phyloP scores from a whole-genome alignment of 176 grass and related monocot genomes.

The Carex pumila region DNA sequence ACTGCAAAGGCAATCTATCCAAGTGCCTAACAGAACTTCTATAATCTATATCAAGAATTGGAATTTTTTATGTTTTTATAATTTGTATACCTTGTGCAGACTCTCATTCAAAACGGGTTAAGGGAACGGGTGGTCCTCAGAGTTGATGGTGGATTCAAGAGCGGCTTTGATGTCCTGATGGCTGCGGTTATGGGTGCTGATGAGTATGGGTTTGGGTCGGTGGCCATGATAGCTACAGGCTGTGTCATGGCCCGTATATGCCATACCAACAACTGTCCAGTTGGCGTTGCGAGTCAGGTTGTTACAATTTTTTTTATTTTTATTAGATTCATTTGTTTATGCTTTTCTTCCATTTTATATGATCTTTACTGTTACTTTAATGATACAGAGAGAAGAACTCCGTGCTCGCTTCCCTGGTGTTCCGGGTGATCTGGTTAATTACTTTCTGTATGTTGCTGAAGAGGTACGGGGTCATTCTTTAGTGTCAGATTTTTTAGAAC shows the following conservation, averaged over 20 bases:
- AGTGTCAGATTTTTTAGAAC: neutral
- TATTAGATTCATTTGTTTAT: neutral
- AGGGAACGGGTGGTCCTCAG: conserved; percentile 91
- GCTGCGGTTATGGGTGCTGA: conserved; percentile 97
- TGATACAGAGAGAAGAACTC: conserved; percentile 92
- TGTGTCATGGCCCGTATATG: conserved; percentile 99
- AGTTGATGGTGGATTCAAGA: conserved; percentile 99
- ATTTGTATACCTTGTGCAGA: conserved; percentile 29
- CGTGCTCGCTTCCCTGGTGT: conserved; percentile 99
- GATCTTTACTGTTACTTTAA: conserved; percentile 25
- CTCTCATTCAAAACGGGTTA: conserved; percentile 86
- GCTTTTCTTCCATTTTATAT: conserved; percentile 20
- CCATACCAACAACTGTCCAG: conserved; percentile 99
- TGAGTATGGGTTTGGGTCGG: conserved; percentile 99
- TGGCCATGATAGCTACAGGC: conserved; percentile 99
- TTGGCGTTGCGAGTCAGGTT: conserved; percentile 99
- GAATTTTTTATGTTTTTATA: neutral
- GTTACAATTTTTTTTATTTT: conserved; percentile 23
- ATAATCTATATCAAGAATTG: neutral
- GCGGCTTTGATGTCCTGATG: conserved; percentile 82
- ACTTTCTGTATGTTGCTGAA: conserved; percentile 97
- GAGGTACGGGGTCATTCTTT: conserved; percentile 48
- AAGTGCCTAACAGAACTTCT: neutral
- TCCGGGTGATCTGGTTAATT: conserved; percentile 98
- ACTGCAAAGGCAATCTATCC: neutral